Base-by-base conservation (phyloP, 208 protist genomes). In the Angomonas deanei region DNA sequence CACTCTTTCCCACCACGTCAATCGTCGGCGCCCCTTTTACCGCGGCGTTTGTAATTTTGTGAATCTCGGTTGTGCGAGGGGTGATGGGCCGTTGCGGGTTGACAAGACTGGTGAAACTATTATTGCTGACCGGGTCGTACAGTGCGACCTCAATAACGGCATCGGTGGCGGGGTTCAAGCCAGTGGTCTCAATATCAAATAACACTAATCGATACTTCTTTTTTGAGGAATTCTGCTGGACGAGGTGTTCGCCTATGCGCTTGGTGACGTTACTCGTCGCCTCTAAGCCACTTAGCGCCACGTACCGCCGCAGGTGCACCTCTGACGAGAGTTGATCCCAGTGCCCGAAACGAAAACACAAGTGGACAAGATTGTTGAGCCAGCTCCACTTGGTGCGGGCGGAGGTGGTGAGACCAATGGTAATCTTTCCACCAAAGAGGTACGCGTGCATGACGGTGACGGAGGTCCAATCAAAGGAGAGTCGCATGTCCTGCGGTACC, bases 151-250 rank as follows among this genome's bases (percentile, higher is more conserved):
- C 90, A 39, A 96, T 78, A 13, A 96, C 88, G 17, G 70, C 76
- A 38, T 96, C 90, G 17, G 84, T 91, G 26, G 71, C 48, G 0
- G 78, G 64, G 63, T 92, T 92, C 24, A 96, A 77, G 26, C 90
- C 90, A 1, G 90, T 96, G 31, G 85, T 91, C 72, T 96, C 90
- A 19, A 96, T 61, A 58, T 96, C 90, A 56, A 92, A 92, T 19
- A 93, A 49, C 4, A 96, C 78, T 10, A 92, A 10, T 46, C 87
- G 71, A 64, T 77, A 89, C 38, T 39, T 70, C 47, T 70, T 77
- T 2, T 50, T 33, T 10, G 32, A 1, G 28, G 70, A 64, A 26
- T 61, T 69, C 27, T 73, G 54, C 26, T 65, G 53, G 19, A 67
- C 54, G 17, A 92, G 68, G 70, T 78, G 64, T 19, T 70, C 30